Evolutionary conservation across 2,329 filamentous ascomycete genomes (phyloP), one percentile per base, ranked within the genome.

Genomic region (Monosporascus sp.): DNA sequence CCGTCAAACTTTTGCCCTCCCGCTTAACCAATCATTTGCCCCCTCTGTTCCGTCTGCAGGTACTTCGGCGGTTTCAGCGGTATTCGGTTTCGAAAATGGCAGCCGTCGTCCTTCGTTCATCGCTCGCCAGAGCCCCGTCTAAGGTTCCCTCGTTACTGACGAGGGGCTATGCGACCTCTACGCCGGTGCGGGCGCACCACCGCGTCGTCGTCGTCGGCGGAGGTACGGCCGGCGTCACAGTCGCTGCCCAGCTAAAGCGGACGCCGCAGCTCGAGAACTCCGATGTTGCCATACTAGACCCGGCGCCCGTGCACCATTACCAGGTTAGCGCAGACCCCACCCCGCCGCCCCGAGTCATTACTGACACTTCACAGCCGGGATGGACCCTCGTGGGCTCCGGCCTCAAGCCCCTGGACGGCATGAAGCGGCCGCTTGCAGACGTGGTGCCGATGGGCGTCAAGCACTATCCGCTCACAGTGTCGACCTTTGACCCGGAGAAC

Each of bases 201-300:
- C 84, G 79, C 62, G 75, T 89, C 17, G 82, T 88, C 14, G 78
- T 89, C 2, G 74, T 89, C 28, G 86, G 86, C 49, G 85, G 80
- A 50, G 87, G 87, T 35, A 75, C 81, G 14, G 87, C 85, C 38
- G 87, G 87, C 48, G 69, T 88, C 17, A 70, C 81, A 1, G 79
- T 87, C 63, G 83, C 82, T 61, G 85, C 88, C 62, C 86, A 89
- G 70, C 78, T 90, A 3, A 77, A 88, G 43, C 60, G 61, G 17
- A 58, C 61, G 18, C 51, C 54, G 5, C 58, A 59, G 37, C 61
- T 68, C 26, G 61, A 63, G 18, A 66, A 65, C 53, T 63, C 65
- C 37, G 69, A 70, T 31, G 66, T 71, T 45, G 69, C 68, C 50
- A 69, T 71, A 52, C 50, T 71, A 22, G 69, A 71, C 53, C 68